A percentile compares a stretch with the other conserved stretches of the same genome.
phyloP scores from a whole-genome alignment of 2,329 filamentous ascomycete species.

The Amauroascus verrucosus region DNA sequence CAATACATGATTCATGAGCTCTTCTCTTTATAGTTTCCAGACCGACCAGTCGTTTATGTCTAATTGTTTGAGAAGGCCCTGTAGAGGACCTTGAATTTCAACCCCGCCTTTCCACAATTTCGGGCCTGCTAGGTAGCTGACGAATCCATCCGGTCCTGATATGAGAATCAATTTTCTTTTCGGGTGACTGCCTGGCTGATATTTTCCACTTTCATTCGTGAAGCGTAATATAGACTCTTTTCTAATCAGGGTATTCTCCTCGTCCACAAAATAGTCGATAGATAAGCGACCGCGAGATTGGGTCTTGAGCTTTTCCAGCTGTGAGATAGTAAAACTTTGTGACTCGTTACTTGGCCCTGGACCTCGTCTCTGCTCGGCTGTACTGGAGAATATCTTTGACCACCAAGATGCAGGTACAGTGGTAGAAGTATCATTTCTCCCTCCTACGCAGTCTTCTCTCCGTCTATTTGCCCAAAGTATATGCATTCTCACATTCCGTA shows the following conservation, averaged over 20 bases:
- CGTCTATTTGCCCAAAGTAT: slow-evolving; percentile 74
- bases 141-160: slow-evolving; percentile 84
- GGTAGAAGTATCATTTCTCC: slow-evolving; percentile 42
- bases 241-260: slow-evolving; percentile 60
- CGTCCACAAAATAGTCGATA: slow-evolving; percentile 72
- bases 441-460: slow-evolving; percentile 55
- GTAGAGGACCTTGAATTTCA: slow-evolving; percentile 64
- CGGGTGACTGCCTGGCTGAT: slow-evolving; percentile 15
- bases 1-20: background rate
- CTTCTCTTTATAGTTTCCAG: slow-evolving; percentile 43
- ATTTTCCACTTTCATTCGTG: slow-evolving; percentile 18
- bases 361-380: background rate
- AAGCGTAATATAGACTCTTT: slow-evolving; percentile 39
- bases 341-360: slow-evolving; percentile 11
- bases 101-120: slow-evolving; percentile 64
- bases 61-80: slow-evolving; percentile 56
- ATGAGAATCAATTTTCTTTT: slow-evolving; percentile 56
- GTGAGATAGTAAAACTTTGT: slow-evolving; percentile 42
- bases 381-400: slow-evolving; percentile 20
- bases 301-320: slow-evolving; percentile 54
- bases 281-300: slow-evolving; percentile 47
- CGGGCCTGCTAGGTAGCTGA: slow-evolving; percentile 66
- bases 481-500: slow-evolving; percentile 43
- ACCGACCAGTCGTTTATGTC: slow-evolving; percentile 48
- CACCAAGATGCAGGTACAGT: slow-evolving; percentile 22